These are phyloP conservation scores for Penicillium occitanis DNA, from an alignment of 2,329 filamentous ascomycete species.

Conservation along the genomic window DNA sequence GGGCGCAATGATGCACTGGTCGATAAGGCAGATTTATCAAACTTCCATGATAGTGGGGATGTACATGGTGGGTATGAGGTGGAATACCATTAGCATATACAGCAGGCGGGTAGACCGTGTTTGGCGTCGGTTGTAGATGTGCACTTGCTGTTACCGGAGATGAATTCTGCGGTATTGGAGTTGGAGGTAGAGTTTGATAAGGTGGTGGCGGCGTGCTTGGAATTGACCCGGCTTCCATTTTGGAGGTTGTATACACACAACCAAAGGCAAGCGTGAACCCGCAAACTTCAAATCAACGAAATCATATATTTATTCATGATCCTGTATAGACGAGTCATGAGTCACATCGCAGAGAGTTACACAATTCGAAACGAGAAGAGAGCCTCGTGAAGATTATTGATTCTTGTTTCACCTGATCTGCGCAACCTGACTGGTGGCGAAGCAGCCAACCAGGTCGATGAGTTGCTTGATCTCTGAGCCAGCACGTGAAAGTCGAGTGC, in stretches of 20 bases:
- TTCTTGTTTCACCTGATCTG: conserved; percentile 1
- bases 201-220: conserved; percentile 16
- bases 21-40: conserved; percentile 3
- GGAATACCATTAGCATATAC: background rate
- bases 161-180: conserved; percentile 1
- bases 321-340: background rate
- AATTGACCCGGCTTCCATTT: conserved; percentile 10
- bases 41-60: conserved; percentile 3
- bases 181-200: conserved; percentile 19
- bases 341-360: background rate
- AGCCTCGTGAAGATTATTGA: background rate
- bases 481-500: background rate
- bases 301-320: background rate
- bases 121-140: background rate
- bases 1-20: background rate
- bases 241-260: background rate
- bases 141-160: background rate
- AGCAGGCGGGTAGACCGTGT: background rate
- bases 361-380: background rate
- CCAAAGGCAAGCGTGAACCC: background rate
- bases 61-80: background rate
- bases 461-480: background rate
- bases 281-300: background rate
- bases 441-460: background rate
- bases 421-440: background rate